Conservation (phyloP, 352 stramenopile species). For the Globisporangium mamillatum region DNA sequence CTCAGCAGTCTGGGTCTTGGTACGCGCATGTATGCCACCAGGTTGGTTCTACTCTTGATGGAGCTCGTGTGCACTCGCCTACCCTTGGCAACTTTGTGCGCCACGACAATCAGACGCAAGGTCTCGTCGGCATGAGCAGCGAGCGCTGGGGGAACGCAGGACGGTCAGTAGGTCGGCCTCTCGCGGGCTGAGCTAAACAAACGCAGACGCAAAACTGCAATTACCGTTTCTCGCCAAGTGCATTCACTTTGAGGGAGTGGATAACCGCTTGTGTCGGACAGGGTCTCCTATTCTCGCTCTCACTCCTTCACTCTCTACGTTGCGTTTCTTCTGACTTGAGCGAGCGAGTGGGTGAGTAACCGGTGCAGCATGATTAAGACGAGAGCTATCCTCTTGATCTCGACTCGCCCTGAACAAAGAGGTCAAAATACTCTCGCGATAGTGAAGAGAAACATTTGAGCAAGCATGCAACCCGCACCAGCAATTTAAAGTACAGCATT, state of each 20-base stretch:
- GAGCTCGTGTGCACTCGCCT: neutral
- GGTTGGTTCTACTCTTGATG: neutral
- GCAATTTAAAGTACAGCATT: neutral
- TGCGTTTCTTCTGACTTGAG: neutral
- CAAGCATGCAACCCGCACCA: neutral
- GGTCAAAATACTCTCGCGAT: neutral
- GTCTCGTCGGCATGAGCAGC: slow-evolving; percentile 6
- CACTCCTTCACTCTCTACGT: too few species aligned
- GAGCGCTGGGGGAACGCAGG: neutral
- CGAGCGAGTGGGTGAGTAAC: neutral
- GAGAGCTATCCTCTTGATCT: neutral
- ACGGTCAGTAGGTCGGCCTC: neutral
- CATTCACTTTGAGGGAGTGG: neutral
- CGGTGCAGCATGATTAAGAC: neutral
- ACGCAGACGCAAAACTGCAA: neutral
- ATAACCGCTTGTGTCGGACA: neutral
- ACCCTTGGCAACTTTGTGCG: neutral
- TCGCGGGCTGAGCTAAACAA: neutral
- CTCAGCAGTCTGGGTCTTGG: slow-evolving; percentile 3
- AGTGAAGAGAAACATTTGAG: neutral
- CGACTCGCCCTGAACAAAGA: neutral
- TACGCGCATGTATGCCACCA: neutral
- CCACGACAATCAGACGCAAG: neutral
- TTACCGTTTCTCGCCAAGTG: slow-evolving; percentile 7
- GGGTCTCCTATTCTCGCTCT: neutral